phyloP scores from a whole-genome alignment of 2,329 filamentous ascomycete genomes.

The Plectosphaerella cucumerina region DNA sequence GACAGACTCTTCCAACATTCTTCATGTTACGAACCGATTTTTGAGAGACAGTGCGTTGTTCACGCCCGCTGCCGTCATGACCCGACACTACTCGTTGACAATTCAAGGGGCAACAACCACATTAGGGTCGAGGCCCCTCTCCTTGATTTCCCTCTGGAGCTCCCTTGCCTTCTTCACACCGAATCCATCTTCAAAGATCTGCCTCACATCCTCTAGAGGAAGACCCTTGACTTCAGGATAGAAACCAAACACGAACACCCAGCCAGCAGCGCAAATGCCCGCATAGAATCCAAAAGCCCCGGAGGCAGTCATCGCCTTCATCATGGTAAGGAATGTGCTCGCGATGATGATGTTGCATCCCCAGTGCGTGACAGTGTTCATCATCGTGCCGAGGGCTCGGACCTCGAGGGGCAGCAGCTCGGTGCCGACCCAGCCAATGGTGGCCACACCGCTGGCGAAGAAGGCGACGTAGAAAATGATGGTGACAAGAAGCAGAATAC shows the following conservation, averaged over 20 bases:
- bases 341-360: slow-evolving; percentile 45
- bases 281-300: slow-evolving; percentile 51
- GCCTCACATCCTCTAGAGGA: slow-evolving; percentile 49
- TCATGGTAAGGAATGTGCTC: slow-evolving; percentile 44
- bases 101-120: no score
- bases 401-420: slow-evolving; percentile 45
- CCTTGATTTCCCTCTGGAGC: slow-evolving; percentile 28
- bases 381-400: slow-evolving; percentile 42
- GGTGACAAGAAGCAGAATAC: slow-evolving; percentile 32
- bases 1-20: no score
- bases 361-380: slow-evolving; percentile 43
- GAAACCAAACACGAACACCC: slow-evolving; percentile 41
- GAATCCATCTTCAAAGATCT: slow-evolving; percentile 44
- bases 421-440: slow-evolving; percentile 41
- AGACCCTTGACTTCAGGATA: slow-evolving; percentile 53
- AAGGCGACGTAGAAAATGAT: slow-evolving; percentile 43
- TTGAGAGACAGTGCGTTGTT: no score
- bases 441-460: slow-evolving; percentile 40
- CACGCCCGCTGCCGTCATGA: no score
- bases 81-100: no score
- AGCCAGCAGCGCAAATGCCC: slow-evolving; percentile 43
- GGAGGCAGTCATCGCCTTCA: slow-evolving; percentile 42
- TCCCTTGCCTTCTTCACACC: slow-evolving; percentile 36
- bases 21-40: no score
- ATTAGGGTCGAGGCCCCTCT: no score